phyloP scores from a whole-genome alignment of 345 rosid genomes.

The Hibiscus tridactylites region DNA sequence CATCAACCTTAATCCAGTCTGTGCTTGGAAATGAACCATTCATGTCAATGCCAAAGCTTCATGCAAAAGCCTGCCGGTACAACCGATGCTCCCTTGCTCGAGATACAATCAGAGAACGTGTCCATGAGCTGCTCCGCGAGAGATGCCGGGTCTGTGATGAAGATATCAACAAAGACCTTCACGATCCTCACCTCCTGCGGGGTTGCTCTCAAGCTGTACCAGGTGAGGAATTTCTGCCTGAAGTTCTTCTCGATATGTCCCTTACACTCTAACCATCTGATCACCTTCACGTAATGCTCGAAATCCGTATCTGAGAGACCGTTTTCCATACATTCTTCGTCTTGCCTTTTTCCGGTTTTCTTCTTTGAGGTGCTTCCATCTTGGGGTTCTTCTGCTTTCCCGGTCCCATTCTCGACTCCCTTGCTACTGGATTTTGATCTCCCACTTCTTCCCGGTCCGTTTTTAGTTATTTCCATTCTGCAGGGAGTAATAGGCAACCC shows the following conservation, averaged over 20 bases:
- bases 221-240: conserved; percentile 86
- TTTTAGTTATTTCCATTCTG: conserved; percentile 53
- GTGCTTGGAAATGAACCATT: not conserved
- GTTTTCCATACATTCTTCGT: conserved; percentile 30
- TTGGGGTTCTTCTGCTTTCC: conserved; percentile 41
- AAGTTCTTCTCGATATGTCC: conserved; percentile 92
- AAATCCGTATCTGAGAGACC: conserved; percentile 57
- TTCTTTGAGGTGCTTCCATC: conserved; percentile 52
- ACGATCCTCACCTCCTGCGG: conserved; percentile 69
- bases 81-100: conserved; percentile 43
- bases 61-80: conserved; percentile 75
- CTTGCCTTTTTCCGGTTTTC: conserved; percentile 35
- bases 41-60: conserved; percentile 69
- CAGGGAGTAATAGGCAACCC: conserved; percentile 77
- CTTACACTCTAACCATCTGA: conserved; percentile 68
- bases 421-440: conserved; percentile 38
- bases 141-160: conserved; percentile 65
- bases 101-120: conserved; percentile 68
- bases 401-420: not conserved
- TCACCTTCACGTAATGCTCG: conserved; percentile 63
- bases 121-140: conserved; percentile 89
- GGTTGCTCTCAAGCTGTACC: conserved; percentile 90
- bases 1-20: conserved; percentile 17
- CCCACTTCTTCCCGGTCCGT: conserved; percentile 39
- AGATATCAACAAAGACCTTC: conserved; percentile 67